Conservation (phyloP, 2,329 filamentous ascomycete species). For the Venturia carpophila region DNA sequence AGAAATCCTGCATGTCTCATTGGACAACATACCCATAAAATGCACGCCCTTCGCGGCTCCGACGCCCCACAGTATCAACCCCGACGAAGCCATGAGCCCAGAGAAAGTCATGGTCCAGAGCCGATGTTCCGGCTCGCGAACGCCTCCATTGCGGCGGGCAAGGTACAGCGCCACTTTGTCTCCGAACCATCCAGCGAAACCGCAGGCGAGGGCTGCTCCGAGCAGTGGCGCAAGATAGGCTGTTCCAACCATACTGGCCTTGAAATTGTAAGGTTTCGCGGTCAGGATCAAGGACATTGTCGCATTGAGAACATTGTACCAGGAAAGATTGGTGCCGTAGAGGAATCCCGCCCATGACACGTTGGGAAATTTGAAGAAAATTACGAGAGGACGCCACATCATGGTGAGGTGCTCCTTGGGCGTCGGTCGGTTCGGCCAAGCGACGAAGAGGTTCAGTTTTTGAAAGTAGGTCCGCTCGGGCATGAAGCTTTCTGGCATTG, state of each 20-base stretch:
- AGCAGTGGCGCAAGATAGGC: constrained; percentile 32
- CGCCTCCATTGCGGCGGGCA: constrained; percentile 33
- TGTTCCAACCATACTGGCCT: constrained; percentile 32
- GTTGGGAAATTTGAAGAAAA: constrained; percentile 25
- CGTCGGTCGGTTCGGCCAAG: not conserved
- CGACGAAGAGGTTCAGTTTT: constrained; percentile 12
- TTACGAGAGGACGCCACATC: constrained; percentile 23
- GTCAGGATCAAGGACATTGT: constrained; percentile 35
- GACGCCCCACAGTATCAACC: constrained; percentile 44
- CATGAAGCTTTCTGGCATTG: not conserved
- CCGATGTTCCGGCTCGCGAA: constrained; percentile 35
- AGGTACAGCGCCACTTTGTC: constrained; percentile 29
- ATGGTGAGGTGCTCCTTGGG: constrained; percentile 6
- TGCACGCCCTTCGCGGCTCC: constrained; percentile 37
- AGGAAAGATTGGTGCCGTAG: constrained; percentile 34
- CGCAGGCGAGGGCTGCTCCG: constrained; percentile 30
- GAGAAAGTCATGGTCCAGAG: constrained; percentile 35
- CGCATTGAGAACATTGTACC: constrained; percentile 39
- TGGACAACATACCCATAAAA: not conserved
- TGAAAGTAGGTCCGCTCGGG: constrained; percentile 9
- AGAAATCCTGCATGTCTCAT: no score
- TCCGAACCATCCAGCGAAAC: constrained; percentile 32
- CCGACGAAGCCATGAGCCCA: constrained; percentile 37
- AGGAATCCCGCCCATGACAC: constrained; percentile 28
- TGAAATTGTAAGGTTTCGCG: constrained; percentile 33